Evolutionary conservation across 2,329 filamentous ascomycete species (phyloP), one percentile per base, ranked within the genome.

Genomic region (Cladosporium sp.): DNA sequence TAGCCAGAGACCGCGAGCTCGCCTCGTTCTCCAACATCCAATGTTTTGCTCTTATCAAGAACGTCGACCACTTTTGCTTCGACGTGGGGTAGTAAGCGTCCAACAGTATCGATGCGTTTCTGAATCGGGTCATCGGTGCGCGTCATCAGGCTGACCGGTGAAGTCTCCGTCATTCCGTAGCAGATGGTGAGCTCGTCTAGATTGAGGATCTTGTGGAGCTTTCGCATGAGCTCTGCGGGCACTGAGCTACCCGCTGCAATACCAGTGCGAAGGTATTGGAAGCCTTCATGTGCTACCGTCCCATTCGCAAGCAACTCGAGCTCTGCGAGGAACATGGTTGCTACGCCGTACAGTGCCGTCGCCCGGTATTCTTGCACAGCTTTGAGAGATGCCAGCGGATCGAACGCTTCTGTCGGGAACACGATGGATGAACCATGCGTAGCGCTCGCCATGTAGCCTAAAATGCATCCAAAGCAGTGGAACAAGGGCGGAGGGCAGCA

Each of bases 101-200:
- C 94, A 1, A 97, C 90, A 3, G 84, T 88, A 39, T 84, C 81
- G 54, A 90, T 88, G 40, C 92, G 82, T 73, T 88, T 89, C 38
- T 82, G 82, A 2, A 90, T 77, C 0, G 90, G 86, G 69, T 96
- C 92, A 17, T 83, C 75, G 0, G 90, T 92, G 0, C 84, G 80
- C 0, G 92, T 96, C 92, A 96, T 96, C 63, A 84, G 84, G 49
- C 70, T 74, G 3, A 90, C 88, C 40, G 88, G 88, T 51, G 81
- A 83, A 1, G 92, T 97, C 75, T 97, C 92, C 1, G 92, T 97
- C 92, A 96, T 96, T 61, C 92, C 92, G 73, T 97, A 97, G 78
- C 92, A 96, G 63, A 96, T 97, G 0, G 92, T 93, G 20, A 97
- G 76, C 58, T 96, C 89, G 0, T 82, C 84, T 17, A 97, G 77